Evolutionary conservation across 2,329 filamentous ascomycete species (phyloP).

Genomic region (Stachybotrys elegans): DNA sequence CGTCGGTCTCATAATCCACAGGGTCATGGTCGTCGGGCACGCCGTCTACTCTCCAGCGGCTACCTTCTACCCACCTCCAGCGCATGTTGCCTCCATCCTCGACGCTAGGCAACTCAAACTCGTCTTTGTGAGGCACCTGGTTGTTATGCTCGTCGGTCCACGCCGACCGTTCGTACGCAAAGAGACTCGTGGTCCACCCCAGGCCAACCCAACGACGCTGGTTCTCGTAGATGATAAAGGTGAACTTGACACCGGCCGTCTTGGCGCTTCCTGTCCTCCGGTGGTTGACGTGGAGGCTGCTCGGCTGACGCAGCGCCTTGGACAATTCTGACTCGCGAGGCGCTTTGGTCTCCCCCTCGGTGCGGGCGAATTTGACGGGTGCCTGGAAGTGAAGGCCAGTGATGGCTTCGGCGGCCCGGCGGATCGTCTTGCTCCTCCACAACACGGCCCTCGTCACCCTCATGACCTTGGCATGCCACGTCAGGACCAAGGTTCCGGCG

Average conservation of each 20-base stretch:
- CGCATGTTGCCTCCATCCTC: conserved; percentile 53
- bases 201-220: conserved; percentile 92
- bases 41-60: conserved; percentile 83
- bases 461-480: conserved; percentile 87
- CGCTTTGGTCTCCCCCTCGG: conserved; percentile 10
- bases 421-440: conserved; percentile 78
- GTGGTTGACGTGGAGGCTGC: conserved; percentile 21
- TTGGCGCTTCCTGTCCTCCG: conserved; percentile 34
- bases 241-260: conserved; percentile 84
- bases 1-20: conserved; percentile 49
- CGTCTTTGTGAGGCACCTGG: conserved; percentile 66
- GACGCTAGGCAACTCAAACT: conserved; percentile 57
- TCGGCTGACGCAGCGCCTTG: conserved; percentile 30
- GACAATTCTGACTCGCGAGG: conserved; percentile 39
- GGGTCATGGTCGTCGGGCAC: conserved; percentile 44
- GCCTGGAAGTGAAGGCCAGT: conserved; percentile 75
- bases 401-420: conserved; percentile 62
- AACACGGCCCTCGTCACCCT: conserved; percentile 81
- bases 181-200: conserved; percentile 88
- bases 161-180: conserved; percentile 81
- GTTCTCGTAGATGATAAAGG: conserved; percentile 94
- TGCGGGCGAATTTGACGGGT: conserved; percentile 28
- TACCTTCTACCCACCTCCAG: conserved; percentile 77
- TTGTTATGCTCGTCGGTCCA: conserved; percentile 98
- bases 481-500: conserved; percentile 79